Percentiles rank a stretch among this genome's conserved stretches.
Evolutionary conservation across 2,329 filamentous ascomycete species (phyloP).

Genomic region (Capronia americana): DNA sequence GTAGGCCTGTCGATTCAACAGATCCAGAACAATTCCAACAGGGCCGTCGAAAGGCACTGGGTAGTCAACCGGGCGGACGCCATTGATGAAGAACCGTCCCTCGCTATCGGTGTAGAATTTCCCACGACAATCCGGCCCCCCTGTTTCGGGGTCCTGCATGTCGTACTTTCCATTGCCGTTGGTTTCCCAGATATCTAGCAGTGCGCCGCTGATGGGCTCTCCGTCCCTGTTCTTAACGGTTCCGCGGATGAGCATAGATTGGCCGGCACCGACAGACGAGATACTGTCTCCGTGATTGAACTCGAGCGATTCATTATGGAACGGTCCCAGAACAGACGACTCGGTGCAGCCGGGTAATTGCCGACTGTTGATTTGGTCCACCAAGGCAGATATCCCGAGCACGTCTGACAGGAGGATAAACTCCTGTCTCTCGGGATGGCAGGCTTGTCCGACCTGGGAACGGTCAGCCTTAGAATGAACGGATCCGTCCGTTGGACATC

Average conservation of each 20-base stretch:
- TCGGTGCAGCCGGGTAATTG: slow-evolving; percentile 3
- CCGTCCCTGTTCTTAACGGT: not conserved
- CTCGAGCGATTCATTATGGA: not conserved
- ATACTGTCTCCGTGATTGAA: slow-evolving; percentile 1
- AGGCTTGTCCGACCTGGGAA: slow-evolving; percentile 7
- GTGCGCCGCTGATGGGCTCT: not conserved
- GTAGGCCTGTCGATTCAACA: slow-evolving; percentile 9
- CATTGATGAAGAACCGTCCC: not conserved
- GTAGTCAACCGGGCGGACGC: slow-evolving; percentile 1
- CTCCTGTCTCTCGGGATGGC: slow-evolving; percentile 5
- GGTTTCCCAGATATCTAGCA: slow-evolving; percentile 8
- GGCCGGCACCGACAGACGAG: not conserved
- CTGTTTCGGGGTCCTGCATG: not conserved
- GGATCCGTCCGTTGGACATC: not conserved
- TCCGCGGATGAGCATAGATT: not conserved
- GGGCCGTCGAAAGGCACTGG: slow-evolving; percentile 8
- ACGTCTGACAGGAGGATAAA: slow-evolving; percentile 13
- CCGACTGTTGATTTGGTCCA: slow-evolving; percentile 7
- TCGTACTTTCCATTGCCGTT: not conserved
- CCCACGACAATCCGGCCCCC: not conserved
- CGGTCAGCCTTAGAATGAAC: not conserved
- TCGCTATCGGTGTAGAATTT: not conserved
- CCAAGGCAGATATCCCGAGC: slow-evolving; percentile 6
- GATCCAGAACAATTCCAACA: slow-evolving; percentile 5
- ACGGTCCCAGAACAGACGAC: not conserved